Conservation (phyloP, 768 basidiomycete species). For the Suillus variegatus region DNA sequence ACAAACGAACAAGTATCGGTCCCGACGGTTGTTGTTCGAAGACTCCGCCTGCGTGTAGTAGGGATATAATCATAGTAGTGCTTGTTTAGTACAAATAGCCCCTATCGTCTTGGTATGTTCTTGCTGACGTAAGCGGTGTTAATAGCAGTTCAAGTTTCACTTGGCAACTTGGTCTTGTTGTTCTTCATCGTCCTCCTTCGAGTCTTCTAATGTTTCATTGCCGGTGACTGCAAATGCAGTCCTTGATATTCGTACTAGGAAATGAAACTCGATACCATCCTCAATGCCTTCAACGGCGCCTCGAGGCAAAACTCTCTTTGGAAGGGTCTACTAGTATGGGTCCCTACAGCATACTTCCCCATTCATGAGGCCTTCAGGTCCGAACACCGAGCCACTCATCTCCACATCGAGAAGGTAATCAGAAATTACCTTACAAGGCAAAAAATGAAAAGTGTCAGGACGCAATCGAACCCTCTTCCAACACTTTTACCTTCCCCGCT, state of each 20-base stretch:
- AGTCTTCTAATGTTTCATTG: not conserved
- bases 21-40: too few relatives aligned
- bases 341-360: not conserved
- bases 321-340: not conserved
- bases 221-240: not conserved
- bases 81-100: not conserved
- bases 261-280: not conserved
- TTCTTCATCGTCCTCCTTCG: not conserved
- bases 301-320: not conserved
- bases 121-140: not conserved
- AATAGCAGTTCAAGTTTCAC: not conserved
- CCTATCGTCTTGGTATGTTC: not conserved
- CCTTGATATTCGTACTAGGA: not conserved
- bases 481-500: not conserved
- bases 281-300: not conserved
- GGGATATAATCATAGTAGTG: too few relatives aligned
- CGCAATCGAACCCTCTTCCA: not conserved
- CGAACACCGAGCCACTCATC: not conserved
- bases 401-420: not conserved
- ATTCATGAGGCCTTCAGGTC: not conserved
- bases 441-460: not conserved
- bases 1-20: too few relatives aligned
- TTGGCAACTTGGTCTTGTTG: not conserved
- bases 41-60: too few relatives aligned
- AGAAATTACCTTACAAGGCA: not conserved